Percentiles rank a stretch among this genome's conserved stretches.
phyloP scores from a whole-genome alignment of 257 asterid genomes.

The Misopates orontium region DNA sequence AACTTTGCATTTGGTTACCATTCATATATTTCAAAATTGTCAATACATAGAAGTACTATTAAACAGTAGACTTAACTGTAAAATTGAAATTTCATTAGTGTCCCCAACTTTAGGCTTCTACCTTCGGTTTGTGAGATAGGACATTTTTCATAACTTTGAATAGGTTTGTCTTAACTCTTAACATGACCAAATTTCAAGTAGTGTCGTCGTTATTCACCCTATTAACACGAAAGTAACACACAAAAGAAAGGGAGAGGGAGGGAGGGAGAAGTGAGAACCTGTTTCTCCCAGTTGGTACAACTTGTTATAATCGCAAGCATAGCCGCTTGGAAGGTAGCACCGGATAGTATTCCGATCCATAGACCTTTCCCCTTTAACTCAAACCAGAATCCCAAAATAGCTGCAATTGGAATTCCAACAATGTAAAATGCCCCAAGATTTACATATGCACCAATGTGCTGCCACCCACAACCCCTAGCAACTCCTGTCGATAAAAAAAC shows the following conservation, averaged over 20 bases:
- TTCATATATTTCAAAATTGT: too few species aligned
- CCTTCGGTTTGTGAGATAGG: too few species aligned
- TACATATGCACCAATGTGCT: constrained; percentile 75
- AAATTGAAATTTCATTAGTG: too few species aligned
- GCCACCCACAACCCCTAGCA: constrained; percentile 96
- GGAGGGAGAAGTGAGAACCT: too few species aligned
- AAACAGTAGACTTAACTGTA: too few species aligned
- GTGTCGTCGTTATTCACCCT: too few species aligned
- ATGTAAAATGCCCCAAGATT: constrained; percentile 80
- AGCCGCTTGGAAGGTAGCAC: constrained; percentile 51
- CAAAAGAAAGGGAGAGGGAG: not conserved
- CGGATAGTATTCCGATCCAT: constrained; percentile 68
- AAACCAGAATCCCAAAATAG: constrained; percentile 53
- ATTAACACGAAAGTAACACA: not conserved
- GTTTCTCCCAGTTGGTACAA: constrained; percentile 71
- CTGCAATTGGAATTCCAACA: constrained; percentile 76
- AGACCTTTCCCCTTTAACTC: constrained; percentile 71
- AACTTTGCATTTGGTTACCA: too few species aligned
- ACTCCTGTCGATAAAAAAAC: constrained; percentile 46
- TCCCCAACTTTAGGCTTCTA: too few species aligned
- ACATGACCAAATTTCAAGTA: too few species aligned
- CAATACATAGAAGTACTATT: too few species aligned
- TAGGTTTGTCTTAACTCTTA: too few species aligned
- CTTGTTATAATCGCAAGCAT: constrained; percentile 52
- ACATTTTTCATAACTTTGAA: too few species aligned